These are phyloP conservation scores for Galeopsis tetrahit DNA, from an alignment of 257 asterid species.

Conservation along the genomic window DNA sequence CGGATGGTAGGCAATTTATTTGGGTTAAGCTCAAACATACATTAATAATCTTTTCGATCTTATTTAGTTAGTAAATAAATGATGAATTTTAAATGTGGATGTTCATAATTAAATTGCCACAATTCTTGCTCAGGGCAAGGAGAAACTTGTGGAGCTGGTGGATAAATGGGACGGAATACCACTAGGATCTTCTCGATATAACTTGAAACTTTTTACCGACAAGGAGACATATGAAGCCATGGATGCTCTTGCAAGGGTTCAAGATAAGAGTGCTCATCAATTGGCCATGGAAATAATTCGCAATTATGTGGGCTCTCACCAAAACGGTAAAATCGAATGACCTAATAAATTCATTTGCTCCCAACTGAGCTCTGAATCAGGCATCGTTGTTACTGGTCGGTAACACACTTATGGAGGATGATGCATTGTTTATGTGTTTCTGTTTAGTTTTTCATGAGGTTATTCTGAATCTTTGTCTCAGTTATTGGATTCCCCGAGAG, in stretches of 20 bases:
- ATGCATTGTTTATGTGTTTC: neutral
- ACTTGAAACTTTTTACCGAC: slow-evolving; percentile 77
- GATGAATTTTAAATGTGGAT: neutral
- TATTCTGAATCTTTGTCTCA: slow-evolving; percentile 1
- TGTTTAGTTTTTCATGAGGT: slow-evolving; percentile 25
- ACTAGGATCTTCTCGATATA: slow-evolving; percentile 54
- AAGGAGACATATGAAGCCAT: slow-evolving; percentile 71
- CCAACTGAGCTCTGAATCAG: slow-evolving; percentile 27
- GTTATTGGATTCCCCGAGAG: slow-evolving; percentile 1
- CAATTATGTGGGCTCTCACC: slow-evolving; percentile 70
- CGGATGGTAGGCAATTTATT: slow-evolving; percentile 63
- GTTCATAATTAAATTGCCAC: neutral
- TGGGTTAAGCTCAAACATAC: neutral
- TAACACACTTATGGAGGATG: slow-evolving; percentile 25
- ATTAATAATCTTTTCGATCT: neutral
- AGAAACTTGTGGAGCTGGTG: slow-evolving; percentile 74
- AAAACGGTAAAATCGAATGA: slow-evolving; percentile 58
- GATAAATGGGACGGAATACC: slow-evolving; percentile 88
- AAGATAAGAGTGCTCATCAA: slow-evolving; percentile 79
- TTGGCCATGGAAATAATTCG: slow-evolving; percentile 87
- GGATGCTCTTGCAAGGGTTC: slow-evolving; percentile 58
- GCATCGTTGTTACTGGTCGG: slow-evolving; percentile 43
- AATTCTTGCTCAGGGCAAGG: slow-evolving; percentile 63
- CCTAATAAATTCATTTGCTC: neutral
- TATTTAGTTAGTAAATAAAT: no score